Evolutionary conservation across 2,329 filamentous ascomycete species (phyloP).

Genomic region (Cordyceps cateniannulata): DNA sequence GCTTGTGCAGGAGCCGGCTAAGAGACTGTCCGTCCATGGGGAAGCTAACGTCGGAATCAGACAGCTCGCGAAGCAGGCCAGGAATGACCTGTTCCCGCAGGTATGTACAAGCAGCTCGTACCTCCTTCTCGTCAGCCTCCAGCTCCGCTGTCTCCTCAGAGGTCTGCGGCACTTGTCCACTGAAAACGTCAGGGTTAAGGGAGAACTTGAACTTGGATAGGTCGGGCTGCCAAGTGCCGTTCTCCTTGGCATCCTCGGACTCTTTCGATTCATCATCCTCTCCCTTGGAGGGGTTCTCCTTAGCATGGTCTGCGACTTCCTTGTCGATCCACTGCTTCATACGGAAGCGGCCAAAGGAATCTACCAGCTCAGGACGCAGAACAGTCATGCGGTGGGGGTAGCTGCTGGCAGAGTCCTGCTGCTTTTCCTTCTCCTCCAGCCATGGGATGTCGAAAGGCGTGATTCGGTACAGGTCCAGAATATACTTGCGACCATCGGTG

Average conservation of each 20-base stretch:
- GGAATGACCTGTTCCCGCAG: slow-evolving; percentile 73
- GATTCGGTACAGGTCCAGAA: slow-evolving; percentile 92
- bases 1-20: slow-evolving; percentile 84
- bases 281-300: slow-evolving; percentile 14
- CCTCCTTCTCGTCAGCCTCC: slow-evolving; percentile 78
- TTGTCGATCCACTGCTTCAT: slow-evolving; percentile 83
- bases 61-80: slow-evolving; percentile 77
- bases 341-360: slow-evolving; percentile 75
- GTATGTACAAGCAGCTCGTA: slow-evolving; percentile 75
- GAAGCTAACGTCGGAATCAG: slow-evolving; percentile 90
- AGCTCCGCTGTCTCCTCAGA: slow-evolving; percentile 83
- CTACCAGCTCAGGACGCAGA: slow-evolving; percentile 81
- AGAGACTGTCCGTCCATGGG: slow-evolving; percentile 97
- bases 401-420: slow-evolving; percentile 37
- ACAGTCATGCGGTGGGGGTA: slow-evolving; percentile 98
- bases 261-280: slow-evolving; percentile 15
- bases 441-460: slow-evolving; percentile 87
- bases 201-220: slow-evolving; percentile 81
- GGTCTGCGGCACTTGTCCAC: slow-evolving; percentile 82
- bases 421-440: slow-evolving; percentile 67
- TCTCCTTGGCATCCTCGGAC: slow-evolving; percentile 19
- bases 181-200: slow-evolving; percentile 93
- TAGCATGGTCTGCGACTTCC: slow-evolving; percentile 53
- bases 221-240: slow-evolving; percentile 55
- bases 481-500: slow-evolving; percentile 93